phyloP scores from a whole-genome alignment of 2,329 filamentous ascomycete genomes.

The Ascochyta fabae region DNA sequence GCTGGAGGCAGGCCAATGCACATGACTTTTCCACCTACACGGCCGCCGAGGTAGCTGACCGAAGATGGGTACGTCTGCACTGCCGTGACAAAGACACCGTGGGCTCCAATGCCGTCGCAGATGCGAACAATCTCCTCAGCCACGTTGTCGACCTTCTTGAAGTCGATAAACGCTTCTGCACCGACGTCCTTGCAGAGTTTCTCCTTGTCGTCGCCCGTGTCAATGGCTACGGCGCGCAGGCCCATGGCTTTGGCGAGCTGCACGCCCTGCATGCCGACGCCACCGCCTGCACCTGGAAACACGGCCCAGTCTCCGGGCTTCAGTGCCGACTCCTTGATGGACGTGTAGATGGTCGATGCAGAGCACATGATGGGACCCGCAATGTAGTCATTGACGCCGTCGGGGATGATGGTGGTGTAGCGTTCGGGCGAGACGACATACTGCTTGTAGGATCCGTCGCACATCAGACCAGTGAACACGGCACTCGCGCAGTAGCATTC shows the following conservation, averaged over 20 bases:
- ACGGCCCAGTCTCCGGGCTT: slow-evolving; percentile 61
- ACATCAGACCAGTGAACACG: slow-evolving; percentile 41
- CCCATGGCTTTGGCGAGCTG: slow-evolving; percentile 53
- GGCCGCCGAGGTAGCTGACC: slow-evolving; percentile 48
- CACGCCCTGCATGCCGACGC: slow-evolving; percentile 65
- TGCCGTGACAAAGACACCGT: slow-evolving; percentile 50
- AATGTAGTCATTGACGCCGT: slow-evolving; percentile 61
- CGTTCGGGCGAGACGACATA: slow-evolving; percentile 63
- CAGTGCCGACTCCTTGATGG: slow-evolving; percentile 59
- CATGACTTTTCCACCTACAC: slow-evolving; percentile 61
- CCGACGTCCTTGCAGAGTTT: slow-evolving; percentile 44
- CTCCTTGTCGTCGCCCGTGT: slow-evolving; percentile 46
- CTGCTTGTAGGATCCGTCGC: slow-evolving; percentile 62
- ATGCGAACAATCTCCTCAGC: slow-evolving; percentile 43
- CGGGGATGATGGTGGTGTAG: slow-evolving; percentile 62
- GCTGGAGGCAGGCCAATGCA: slow-evolving; percentile 55
- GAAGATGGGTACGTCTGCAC: slow-evolving; percentile 42
- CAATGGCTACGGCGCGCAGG: slow-evolving; percentile 45
- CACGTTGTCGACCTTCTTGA: slow-evolving; percentile 42
- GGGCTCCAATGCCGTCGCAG: slow-evolving; percentile 47
- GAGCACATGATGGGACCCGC: slow-evolving; percentile 68
- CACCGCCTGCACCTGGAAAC: slow-evolving; percentile 62
- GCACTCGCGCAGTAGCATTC: slow-evolving; percentile 58
- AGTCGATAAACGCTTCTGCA: slow-evolving; percentile 49
- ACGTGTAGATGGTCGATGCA: slow-evolving; percentile 64